Evolutionary conservation across 164 flowering plant species (phyloP), one percentile per base, ranked within the genome.

Genomic region (Aristolochia fimbriata): DNA sequence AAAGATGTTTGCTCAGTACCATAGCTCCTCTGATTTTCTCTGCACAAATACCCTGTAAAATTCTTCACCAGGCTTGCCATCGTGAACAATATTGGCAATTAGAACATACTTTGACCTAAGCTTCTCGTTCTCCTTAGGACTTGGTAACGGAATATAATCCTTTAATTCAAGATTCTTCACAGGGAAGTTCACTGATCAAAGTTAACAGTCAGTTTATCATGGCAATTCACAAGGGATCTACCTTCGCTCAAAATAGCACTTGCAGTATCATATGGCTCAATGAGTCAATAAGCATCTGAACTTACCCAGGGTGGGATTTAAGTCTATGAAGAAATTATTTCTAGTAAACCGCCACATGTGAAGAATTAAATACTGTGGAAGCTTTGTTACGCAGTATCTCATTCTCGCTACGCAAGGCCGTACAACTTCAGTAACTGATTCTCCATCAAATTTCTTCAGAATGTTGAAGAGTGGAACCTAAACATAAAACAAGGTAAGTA

Each of bases 291-390:
- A 37, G 43, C 43, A 37, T 37, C 43, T 10, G 23, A 33, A 71
- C 88, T 81, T 62, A 94, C 99, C 99, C 46, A 91, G 83, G 0
- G 99, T 94, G 30, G 97, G 97, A 68, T 94, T 94, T 69, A 88
- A 91, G 69, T 94, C 99, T 25, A 85, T 70, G 62, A 91, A 94
- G 70, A 94, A 94, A 67, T 88, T 88, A 74, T 94, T 94, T 78
- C 83, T 91, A 23, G 96, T 94, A 69, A 94, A 91, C 30, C 99
- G 83, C 20, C 84, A 88, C 99, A 94, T 88, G 70, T 94, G 99
- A 60, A 94, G 83, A 61, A 94, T 91, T 20, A 91, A 58, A 75
- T 91, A 94, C 58, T 73, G 86, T 16, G 99, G 99, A 66, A 91
- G 69, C 68, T 77, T 80, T 53, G 87, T 91, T 30, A 94, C 87